Percentiles rank a stretch among this genome's conserved stretches.
Evolutionary conservation across 768 basidiomycete species (phyloP).

Genomic region (Amanita pseudoporphyria): DNA sequence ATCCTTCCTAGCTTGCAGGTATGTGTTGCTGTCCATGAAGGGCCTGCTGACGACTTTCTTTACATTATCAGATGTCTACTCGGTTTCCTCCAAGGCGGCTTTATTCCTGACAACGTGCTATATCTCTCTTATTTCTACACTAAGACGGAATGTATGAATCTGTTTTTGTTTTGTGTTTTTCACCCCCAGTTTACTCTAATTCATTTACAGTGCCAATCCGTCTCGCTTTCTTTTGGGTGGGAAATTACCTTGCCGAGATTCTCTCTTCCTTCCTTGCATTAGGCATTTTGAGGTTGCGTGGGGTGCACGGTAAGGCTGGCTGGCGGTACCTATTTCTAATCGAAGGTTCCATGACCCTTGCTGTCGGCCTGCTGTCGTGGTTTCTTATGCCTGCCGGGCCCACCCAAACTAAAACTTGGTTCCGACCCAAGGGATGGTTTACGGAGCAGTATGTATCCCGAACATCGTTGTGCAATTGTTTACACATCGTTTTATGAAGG

Average conservation of each 20-base stretch:
- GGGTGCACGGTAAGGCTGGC: too few species aligned
- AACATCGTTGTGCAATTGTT: neutral
- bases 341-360: slow-evolving; percentile 41
- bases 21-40: neutral
- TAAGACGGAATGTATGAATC: slow-evolving; percentile 36
- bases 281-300: too few species aligned
- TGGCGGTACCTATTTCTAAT: too few species aligned
- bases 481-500: too few species aligned
- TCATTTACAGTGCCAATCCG: slow-evolving; percentile 42
- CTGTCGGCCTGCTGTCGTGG: slow-evolving; percentile 41
- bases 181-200: neutral
- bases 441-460: slow-evolving; percentile 33
- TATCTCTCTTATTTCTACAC: slow-evolving; percentile 63
- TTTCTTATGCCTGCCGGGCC: slow-evolving; percentile 54
- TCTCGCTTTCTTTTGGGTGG: slow-evolving; percentile 63
- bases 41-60: neutral
- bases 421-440: slow-evolving; percentile 58
- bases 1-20: slow-evolving; percentile 48
- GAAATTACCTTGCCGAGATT: slow-evolving; percentile 45
- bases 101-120: slow-evolving; percentile 55
- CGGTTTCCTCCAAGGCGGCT: slow-evolving; percentile 55
- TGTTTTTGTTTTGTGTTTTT: too few species aligned
- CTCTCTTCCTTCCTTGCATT: slow-evolving; percentile 49
- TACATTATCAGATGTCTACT: slow-evolving; percentile 32
- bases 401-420: slow-evolving; percentile 53